Base-by-base conservation (phyloP, 352 stramenopile species). In the Thraustochytrium sp. region DNA sequence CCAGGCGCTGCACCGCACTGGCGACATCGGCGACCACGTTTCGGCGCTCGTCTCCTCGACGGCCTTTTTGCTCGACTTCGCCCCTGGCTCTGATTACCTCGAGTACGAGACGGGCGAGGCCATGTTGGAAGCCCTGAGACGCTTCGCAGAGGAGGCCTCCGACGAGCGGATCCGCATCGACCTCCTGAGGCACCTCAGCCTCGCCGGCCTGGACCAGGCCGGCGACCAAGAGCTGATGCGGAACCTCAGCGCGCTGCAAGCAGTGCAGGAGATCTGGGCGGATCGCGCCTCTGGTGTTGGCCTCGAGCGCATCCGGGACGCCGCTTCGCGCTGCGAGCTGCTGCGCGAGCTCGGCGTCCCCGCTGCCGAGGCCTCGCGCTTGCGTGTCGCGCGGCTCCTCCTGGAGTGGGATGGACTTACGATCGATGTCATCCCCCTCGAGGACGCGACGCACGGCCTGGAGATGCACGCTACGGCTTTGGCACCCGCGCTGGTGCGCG, bases 121-220 rank as follows among this genome's bases (percentile, higher is more conserved):
- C 8, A 77, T 77, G 65, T 26, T 77, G 13, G 11, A 11, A 11
- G 36, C 42, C 16, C 46, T 77, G 23, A 23, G 65, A 11, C 11
- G 8, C 16, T 55, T 62, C 26, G 46, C 65, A 21, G 8, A 23
- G 29, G 34, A 11, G 5, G 29, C 42, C 9, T 64, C 23, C 13
- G 68, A 23, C 13, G 49, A 77, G 23, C 9, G 26, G 11, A n/a
- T 77, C 1, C 42, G 49, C 0, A 62, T 77, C 31, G 42, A 55
- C n/a, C 1, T 62, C 13, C 46, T 77, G 13, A 55, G 46, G 42
- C 9, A 37, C n/a, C 23, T 77, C n/a, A 55, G 65, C 46, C 21
- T 62, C 2, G 42, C 2, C 21, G 65, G 65, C n/a, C 46, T 77
- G 13, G 65, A 77, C 64, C 65, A 77, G 26, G 65, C 40, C 64